Conservation (phyloP, 129 eudicot species). For the Artemisia tridentata region DNA sequence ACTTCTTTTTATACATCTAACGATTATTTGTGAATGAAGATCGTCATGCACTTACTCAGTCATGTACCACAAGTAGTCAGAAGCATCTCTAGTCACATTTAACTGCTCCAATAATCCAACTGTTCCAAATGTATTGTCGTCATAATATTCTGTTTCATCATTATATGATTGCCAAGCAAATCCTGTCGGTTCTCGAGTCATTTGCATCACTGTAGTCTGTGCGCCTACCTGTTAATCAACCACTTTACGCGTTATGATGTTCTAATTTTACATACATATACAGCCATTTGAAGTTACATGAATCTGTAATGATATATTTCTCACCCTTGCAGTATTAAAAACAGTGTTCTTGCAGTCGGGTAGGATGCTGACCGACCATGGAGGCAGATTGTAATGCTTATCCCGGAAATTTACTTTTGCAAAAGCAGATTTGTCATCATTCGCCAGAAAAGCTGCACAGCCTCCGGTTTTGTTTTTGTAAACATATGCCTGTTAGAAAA, state of each 20-base stretch:
- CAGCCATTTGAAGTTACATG: background rate
- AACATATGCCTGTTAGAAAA: slow-evolving; percentile 67
- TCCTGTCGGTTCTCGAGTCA: slow-evolving; percentile 59
- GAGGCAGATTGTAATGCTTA: slow-evolving; percentile 84
- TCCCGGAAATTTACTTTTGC: slow-evolving; percentile 68
- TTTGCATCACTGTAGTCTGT: slow-evolving; percentile 88
- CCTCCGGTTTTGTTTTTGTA: slow-evolving; percentile 67
- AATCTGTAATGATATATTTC: slow-evolving; percentile 25
- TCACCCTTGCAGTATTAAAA: slow-evolving; percentile 97
- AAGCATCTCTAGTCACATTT: slow-evolving; percentile 78
- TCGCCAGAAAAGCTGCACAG: slow-evolving; percentile 97
- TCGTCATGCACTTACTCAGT: slow-evolving; percentile 72
- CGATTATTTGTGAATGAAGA: background rate
- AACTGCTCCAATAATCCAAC: slow-evolving; percentile 87
- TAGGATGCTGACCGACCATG: slow-evolving; percentile 98
- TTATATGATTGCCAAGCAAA: slow-evolving; percentile 89
- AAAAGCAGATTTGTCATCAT: slow-evolving; percentile 59
- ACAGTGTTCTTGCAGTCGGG: slow-evolving; percentile 98
- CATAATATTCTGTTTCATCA: slow-evolving; percentile 67
- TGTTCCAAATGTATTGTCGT: slow-evolving; percentile 58
- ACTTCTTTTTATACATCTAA: slow-evolving; percentile 2
- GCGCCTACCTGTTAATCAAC: slow-evolving; percentile 73
- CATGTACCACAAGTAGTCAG: slow-evolving; percentile 95
- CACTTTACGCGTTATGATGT: background rate
- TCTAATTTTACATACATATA: background rate